Conservation (phyloP, 176 grass and related monocot species). For the Aechmea fasciata region DNA sequence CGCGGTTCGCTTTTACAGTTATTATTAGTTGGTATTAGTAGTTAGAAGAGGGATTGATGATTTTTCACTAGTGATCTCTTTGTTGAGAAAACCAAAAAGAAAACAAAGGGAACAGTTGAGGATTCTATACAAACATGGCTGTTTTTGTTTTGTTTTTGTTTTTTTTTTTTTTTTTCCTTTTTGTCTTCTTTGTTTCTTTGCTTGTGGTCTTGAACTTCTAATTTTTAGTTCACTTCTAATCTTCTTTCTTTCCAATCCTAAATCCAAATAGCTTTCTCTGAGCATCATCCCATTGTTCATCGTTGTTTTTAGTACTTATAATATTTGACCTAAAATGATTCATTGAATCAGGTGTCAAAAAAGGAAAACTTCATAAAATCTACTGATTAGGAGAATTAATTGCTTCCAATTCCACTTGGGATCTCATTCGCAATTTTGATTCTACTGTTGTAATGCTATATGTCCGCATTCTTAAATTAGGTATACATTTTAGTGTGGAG, state of each 20-base stretch:
- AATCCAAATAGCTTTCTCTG: no score
- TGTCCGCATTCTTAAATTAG: no score
- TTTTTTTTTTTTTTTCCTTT: background rate
- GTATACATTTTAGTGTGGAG: no score
- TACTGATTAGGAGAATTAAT: no score
- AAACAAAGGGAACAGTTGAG: background rate
- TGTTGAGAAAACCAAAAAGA: background rate
- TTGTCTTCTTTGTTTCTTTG: background rate
- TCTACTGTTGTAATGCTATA: no score
- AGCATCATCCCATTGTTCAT: no score
- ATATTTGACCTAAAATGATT: no score
- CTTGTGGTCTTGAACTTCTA: background rate
- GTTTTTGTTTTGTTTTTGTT: background rate
- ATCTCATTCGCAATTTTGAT: no score
- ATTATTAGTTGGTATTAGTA: constrained; percentile 1
- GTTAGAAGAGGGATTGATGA: background rate
- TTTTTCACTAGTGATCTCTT: background rate
- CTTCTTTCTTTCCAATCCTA: background rate
- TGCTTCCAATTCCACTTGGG: no score
- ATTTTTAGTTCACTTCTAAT: background rate
- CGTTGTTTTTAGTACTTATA: no score
- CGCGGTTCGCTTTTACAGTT: background rate
- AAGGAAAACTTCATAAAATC: no score
- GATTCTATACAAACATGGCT: background rate
- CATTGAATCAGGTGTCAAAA: no score